phyloP scores from a whole-genome alignment of 495 filamentous ascomycete species.

The Lophiotrema nucula region DNA sequence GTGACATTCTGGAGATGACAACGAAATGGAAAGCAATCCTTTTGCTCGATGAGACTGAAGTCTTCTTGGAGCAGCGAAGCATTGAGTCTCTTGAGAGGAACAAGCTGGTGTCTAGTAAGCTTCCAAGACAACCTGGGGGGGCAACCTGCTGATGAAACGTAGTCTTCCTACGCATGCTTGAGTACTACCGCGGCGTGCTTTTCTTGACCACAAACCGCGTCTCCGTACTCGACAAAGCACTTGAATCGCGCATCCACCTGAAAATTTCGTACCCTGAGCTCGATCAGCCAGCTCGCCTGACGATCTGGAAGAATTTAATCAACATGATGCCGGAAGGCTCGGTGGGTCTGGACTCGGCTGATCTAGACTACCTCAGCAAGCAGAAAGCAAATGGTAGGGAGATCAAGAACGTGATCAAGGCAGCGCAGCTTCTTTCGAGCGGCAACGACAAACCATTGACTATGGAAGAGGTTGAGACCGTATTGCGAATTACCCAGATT shows the following conservation, averaged over 20 bases:
- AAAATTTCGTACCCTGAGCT: conserved; percentile 42
- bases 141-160: background rate
- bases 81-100: conserved; percentile 41
- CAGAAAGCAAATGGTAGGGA: conserved; percentile 57
- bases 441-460: conserved; percentile 66
- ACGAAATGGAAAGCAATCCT: conserved; percentile 47
- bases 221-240: conserved; percentile 39
- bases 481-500: conserved; percentile 34
- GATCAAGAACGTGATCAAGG: conserved; percentile 64
- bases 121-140: background rate
- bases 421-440: conserved; percentile 47
- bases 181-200: conserved; percentile 58
- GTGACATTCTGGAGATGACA: conserved; percentile 40
- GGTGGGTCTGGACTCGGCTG: conserved; percentile 39
- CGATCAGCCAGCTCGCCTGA: conserved; percentile 25
- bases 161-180: conserved; percentile 52
- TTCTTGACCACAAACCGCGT: conserved; percentile 41
- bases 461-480: conserved; percentile 67
- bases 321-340: conserved; percentile 26
- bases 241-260: conserved; percentile 44
- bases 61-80: conserved; percentile 56
- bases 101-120: conserved; percentile 39
- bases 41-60: conserved; percentile 65
- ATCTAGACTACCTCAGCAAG: conserved; percentile 45
- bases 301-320: conserved; percentile 47